Base-by-base conservation (phyloP, 495 filamentous ascomycete species). In the Trichoderma virens region DNA sequence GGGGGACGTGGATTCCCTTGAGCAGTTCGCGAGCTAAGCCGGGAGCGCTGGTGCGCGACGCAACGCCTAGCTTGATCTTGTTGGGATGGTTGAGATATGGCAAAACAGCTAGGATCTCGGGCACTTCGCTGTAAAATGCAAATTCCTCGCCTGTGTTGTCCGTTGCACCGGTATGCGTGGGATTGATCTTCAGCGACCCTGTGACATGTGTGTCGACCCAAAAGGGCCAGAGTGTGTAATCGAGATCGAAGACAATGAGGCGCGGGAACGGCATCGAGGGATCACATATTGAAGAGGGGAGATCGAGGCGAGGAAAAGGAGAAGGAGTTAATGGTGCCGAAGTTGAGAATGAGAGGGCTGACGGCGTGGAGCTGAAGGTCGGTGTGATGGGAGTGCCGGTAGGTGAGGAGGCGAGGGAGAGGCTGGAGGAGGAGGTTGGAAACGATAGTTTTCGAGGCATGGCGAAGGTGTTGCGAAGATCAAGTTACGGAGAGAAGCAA, bases 161-260 rank as follows among this genome's bases (percentile, higher is more conserved):
- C 23, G 75, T 69, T 59, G 77, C 70, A 6, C 72, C 68, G 38
- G 70, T 81, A 69, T 86, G 85, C 64, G 79, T 77, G 11, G 86
- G 73, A 62, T 69, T 43, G 6, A 82, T 70, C 67, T 91, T 90
- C 61, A 98, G 78, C 0, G 94, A 93, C 13, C 89, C 83, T 62
- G 86, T 87, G 70, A 93, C 87, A 74, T 97, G 92, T 16, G 92
- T 96, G 78, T 97, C 94, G 3, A 92, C 87, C 92, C 93, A 98
- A 79, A 96, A 96, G 3, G 92, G 91, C 94, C 94, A 97, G 1
- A 98, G 81, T 0, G 94, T 98, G 79, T 96, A 97, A 80, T 98
- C 94, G 61, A 97, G 83, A 73, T 98, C 94, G 76, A 98, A 96
- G 64, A 89, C 88, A 66, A 98, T 83, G 65, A 95, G 76, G 67